Evolutionary conservation across 352 stramenopile genomes (phyloP).

Genomic region (Phytophthora tubulina): DNA sequence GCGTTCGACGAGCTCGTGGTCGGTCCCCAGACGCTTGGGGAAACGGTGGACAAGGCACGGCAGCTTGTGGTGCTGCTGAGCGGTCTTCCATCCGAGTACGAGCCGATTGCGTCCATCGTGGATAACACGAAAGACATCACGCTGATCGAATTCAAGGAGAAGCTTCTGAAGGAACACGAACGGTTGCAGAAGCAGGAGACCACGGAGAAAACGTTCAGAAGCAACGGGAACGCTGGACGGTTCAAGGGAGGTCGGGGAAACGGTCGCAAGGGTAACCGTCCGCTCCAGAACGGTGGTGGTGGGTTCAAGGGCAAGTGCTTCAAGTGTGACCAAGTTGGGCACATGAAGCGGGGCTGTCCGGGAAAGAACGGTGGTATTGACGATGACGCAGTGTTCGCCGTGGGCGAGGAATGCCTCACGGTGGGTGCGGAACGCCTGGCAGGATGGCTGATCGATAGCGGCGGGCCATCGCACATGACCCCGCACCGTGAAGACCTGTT

Average conservation of each 20-base stretch:
- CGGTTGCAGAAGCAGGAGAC: neutral
- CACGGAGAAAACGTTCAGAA: constrained; percentile 8
- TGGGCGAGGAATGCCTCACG: too few relatives aligned
- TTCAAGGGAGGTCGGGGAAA: neutral
- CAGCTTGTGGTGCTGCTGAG: neutral
- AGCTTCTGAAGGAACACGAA: neutral
- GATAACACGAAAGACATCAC: neutral
- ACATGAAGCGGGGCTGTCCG: too few relatives aligned
- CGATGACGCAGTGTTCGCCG: too few relatives aligned
- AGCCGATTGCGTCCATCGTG: neutral
- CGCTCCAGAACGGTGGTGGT: too few relatives aligned
- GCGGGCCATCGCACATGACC: too few relatives aligned
- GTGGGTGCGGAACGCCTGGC: too few relatives aligned
- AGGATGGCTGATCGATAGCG: too few relatives aligned
- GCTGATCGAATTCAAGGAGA: neutral
- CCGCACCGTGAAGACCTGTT: too few relatives aligned
- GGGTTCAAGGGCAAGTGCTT: too few relatives aligned
- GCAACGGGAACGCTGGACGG: constrained; percentile 1
- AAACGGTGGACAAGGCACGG: neutral
- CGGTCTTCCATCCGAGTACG: neutral
- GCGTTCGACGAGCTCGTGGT: neutral
- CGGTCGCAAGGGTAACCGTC: neutral
- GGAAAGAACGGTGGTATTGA: too few relatives aligned
- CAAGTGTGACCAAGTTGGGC: too few relatives aligned
- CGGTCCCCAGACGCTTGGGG: neutral